phyloP scores from a whole-genome alignment of 305 asterid species.

The Petunia hybrid region DNA sequence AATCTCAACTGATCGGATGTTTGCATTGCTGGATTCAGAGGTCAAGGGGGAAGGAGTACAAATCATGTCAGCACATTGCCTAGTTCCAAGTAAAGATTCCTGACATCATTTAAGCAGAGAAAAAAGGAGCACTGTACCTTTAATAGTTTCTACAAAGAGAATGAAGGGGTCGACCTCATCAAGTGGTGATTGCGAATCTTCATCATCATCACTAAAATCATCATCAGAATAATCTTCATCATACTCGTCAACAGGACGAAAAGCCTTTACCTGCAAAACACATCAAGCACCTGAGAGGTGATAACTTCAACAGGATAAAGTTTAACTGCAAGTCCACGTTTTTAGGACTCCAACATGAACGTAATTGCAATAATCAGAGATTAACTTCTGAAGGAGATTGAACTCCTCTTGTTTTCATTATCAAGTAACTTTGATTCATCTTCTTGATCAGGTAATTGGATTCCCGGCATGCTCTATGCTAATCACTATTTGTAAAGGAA shows the following conservation, averaged over 20 bases:
- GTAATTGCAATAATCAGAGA: too few relatives aligned
- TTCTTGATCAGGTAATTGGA: too few relatives aligned
- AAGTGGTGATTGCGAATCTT: conserved; percentile 93
- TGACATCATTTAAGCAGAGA: background rate
- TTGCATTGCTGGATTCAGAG: conserved; percentile 68
- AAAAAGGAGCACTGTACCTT: conserved; percentile 55
- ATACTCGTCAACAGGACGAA: conserved; percentile 60
- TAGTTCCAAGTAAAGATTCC: background rate
- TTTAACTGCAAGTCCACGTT: too few relatives aligned
- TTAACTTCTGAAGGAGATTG: too few relatives aligned
- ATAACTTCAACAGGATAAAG: background rate
- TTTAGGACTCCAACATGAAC: background rate
- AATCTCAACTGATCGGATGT: conserved; percentile 84
- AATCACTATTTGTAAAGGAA: too few relatives aligned
- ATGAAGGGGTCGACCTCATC: conserved; percentile 96
- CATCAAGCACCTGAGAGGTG: background rate
- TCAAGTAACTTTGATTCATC: too few relatives aligned
- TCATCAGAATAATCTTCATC: conserved; percentile 81
- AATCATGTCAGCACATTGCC: conserved; percentile 23
- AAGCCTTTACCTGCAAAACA: conserved; percentile 78
- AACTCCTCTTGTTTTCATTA: too few relatives aligned
- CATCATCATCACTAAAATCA: conserved; percentile 94
- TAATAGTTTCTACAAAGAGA: conserved; percentile 88
- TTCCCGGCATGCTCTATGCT: too few relatives aligned
- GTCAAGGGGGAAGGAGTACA: conserved; percentile 16